Base-by-base conservation (phyloP, 805 yeast genomes). In the Teunomyces atbi region DNA sequence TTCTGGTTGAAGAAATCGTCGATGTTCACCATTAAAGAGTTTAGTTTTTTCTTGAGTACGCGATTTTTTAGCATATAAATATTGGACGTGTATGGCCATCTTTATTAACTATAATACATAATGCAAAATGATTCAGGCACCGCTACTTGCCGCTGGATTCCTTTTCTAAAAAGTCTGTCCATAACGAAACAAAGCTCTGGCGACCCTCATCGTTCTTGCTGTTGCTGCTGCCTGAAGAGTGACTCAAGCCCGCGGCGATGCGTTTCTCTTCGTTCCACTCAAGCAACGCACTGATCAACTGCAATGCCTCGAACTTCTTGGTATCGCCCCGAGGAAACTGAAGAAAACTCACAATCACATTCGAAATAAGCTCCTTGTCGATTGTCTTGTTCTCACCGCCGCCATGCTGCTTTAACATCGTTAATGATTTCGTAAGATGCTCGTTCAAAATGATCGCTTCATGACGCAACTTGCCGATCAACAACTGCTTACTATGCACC, bases 361-460 rank as follows among this genome's bases (percentile, higher is more conserved):
- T 94, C 2, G 97, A 85, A 4, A 94, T 82, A 49, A 94, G 78
- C 62, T 91, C 96, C 60, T 86, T 84, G 63, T 92, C 98, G 1
- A 92, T 89, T 6, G 84, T 77, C 42, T 84, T 87, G 6, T 89
- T 81, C 27, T 58, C 59, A 32, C 82, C 81, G 34, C 82, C 81
- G 33, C 87, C 81, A 44, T 84, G 86, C 59, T 84, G 84, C 57
- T 90, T 89, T 48, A 94, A 78, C 76, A 92, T 74, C 20, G 89
- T 81, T 50, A 92, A 69, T 1, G 98, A 96, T 59, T 94, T 92
- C n/a, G 96, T 90, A 45, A 94, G 69, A 67, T 94, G 98, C 61
- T 94, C 99, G 62, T 94, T 94, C 47, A 92, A 69, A 20, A 89
- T 88, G 7, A 94, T 92, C 1, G 96, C 92, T 64, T 94, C 99